phyloP scores from a whole-genome alignment of 1,284 basidiomycete species.

The Stereum hirsutum region DNA sequence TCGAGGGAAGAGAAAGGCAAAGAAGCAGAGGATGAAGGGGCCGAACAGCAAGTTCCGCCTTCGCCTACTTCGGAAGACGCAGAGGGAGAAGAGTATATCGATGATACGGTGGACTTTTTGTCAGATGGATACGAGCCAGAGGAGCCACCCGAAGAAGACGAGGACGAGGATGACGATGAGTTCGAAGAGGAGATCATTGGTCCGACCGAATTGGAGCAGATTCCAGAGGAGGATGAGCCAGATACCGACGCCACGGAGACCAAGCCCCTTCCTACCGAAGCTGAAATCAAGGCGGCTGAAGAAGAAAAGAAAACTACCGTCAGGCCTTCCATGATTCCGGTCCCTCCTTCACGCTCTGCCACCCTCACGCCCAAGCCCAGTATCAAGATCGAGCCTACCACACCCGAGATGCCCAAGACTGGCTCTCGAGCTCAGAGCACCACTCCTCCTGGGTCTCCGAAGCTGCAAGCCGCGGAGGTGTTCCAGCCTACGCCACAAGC shows the following conservation, averaged over 20 bases:
- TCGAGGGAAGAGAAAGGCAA: constrained; percentile 8
- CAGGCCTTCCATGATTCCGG: constrained; percentile 7
- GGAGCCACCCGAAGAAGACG: constrained; percentile 17
- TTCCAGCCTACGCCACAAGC: constrained; percentile 22
- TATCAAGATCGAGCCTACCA: constrained; percentile 3
- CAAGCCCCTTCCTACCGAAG: too few species aligned
- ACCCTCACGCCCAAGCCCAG: constrained; percentile 38
- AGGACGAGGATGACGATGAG: constrained; percentile 17
- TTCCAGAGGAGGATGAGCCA: constrained; percentile 19
- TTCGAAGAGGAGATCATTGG: constrained; percentile 16
- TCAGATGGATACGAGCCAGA: constrained; percentile 15
- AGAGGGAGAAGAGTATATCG: constrained; percentile 15
- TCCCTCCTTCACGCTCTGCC: constrained; percentile 10
- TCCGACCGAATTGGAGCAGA: constrained; percentile 19
- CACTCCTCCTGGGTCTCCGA: constrained; percentile 51
- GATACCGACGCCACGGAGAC: too few species aligned
- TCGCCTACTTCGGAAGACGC: constrained; percentile 9
- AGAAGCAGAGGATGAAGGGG: constrained; percentile 13
- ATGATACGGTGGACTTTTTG: constrained; percentile 11
- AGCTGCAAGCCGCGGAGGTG: constrained; percentile 34
- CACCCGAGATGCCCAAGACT: constrained; percentile 6
- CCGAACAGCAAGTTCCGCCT: constrained; percentile 11
- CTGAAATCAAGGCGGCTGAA: constrained; percentile 5
- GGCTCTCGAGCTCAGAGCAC: constrained; percentile 23
- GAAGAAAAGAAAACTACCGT: constrained; percentile 6